Percentiles rank a stretch among this genome's conserved stretches.
phyloP scores from a whole-genome alignment of 257 asterid species.

The Nicotiana tomentosiformis region DNA sequence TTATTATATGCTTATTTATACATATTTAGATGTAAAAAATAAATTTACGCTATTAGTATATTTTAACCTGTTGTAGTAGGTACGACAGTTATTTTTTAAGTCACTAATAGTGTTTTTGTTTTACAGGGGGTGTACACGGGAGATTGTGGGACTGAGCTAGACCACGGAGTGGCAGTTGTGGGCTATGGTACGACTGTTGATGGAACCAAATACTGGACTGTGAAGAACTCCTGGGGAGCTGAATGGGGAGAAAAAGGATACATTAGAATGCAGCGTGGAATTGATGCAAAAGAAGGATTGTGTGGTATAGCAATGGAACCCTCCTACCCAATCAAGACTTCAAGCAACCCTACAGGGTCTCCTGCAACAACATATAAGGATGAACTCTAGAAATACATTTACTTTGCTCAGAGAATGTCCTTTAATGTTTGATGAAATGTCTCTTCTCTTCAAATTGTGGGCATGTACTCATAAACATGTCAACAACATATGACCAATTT shows the following conservation, averaged over 20 bases:
- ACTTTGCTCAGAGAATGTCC: background rate
- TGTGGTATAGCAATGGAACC: slow-evolving; percentile 92
- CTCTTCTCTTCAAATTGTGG: background rate
- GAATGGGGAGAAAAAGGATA: slow-evolving; percentile 94
- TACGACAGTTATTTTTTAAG: too few species aligned
- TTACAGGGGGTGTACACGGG: slow-evolving; percentile 69
- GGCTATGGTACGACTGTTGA: slow-evolving; percentile 75
- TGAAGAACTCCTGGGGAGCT: slow-evolving; percentile 76
- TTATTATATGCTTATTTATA: too few species aligned
- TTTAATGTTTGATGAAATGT: background rate
- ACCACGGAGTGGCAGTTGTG: slow-evolving; percentile 80
- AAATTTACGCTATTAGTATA: too few species aligned
- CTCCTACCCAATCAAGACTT: slow-evolving; percentile 65
- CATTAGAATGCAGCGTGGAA: slow-evolving; percentile 62
- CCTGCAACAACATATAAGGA: slow-evolving; percentile 32
- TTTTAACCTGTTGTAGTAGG: too few species aligned
- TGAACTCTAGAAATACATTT: slow-evolving; percentile 41
- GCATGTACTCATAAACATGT: background rate
- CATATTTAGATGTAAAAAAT: background rate
- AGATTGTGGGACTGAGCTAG: slow-evolving; percentile 54
- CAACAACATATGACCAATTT: background rate
- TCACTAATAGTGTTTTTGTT: too few species aligned
- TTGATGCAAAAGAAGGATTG: slow-evolving; percentile 45
- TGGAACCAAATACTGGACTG: slow-evolving; percentile 67
- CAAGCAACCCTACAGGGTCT: slow-evolving; percentile 35